Base-by-base conservation (phyloP, 1,139 yeast species). In the Scheffersomyces quercinus region DNA sequence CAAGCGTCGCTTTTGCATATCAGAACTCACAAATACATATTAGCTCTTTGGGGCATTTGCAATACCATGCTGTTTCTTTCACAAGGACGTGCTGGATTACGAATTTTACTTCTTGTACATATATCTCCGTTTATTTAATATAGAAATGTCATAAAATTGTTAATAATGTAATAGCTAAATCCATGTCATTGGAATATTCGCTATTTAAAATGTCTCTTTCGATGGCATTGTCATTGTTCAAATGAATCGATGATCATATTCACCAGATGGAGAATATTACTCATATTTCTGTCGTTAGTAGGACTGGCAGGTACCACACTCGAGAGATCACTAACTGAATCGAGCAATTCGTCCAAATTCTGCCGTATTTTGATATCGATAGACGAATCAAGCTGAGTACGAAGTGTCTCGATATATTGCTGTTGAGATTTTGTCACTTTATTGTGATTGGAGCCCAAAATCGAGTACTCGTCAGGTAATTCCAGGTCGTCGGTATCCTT, bases 71-170 rank as follows among this genome's bases (percentile, higher is more conserved):
- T 10, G 11, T 15, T 14, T 28, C 14, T 16, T 5, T 15, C 28
- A 29, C 34, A 29, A 36, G 24, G 42, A 32, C 15, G 38, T 5
- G 26, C 26, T 20, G 26, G 26, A 14, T 12, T 14, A 31, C 35
- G 24, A 31, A 31, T 12, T 31, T 31, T 13, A 31, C 13, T 31
- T 31, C 35, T 31, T 31, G 35, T 43, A 14, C 39, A 37, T 38
- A 42, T 44, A 36, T 41, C 39, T 24, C 20, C 15, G 20, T 34
- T 29, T 34, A 46, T 30, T 35, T 42, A 45, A 13, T 12, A 12
- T 11, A 37, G 34, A 28, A 37, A 41, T 8, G 35, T 41, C 39
- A 10, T 32, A 12, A 14, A 7, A 15, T 16, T 31, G n/a, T 13
- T n/a, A 11, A 14, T 20, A 14, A 31, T 31, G 20, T 6, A 7